Conservation (phyloP, 2,329 filamentous ascomycete species). For the Pseudocercospora vitis region DNA sequence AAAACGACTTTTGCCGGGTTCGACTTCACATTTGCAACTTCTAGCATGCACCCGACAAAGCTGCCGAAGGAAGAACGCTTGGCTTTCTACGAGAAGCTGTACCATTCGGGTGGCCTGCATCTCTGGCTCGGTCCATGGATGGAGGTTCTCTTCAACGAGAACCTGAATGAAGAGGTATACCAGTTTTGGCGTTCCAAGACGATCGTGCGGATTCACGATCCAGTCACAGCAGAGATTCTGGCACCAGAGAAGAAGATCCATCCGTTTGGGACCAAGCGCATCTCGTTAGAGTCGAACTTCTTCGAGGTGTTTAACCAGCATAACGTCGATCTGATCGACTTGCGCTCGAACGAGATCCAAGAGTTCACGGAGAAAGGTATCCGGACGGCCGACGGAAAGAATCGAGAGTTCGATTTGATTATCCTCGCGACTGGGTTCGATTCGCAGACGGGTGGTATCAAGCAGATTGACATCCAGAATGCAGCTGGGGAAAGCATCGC, state of each 20-base stretch:
- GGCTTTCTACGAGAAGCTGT: slow-evolving; percentile 14
- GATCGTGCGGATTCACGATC: slow-evolving; percentile 44
- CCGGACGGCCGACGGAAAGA: slow-evolving; percentile 39
- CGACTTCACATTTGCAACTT: slow-evolving; percentile 39
- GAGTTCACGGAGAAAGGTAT: slow-evolving; percentile 42
- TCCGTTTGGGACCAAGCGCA: slow-evolving; percentile 18
- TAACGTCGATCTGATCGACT: slow-evolving; percentile 45
- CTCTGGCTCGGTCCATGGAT: slow-evolving; percentile 40
- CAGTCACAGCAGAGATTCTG: slow-evolving; percentile 56
- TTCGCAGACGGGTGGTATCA: slow-evolving; percentile 34
- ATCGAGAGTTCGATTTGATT: slow-evolving; percentile 44
- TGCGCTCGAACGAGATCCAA: slow-evolving; percentile 43
- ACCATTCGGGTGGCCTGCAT: slow-evolving; percentile 23
- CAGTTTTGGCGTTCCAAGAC: slow-evolving; percentile 48
- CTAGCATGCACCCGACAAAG: slow-evolving; percentile 5
- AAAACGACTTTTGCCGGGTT: slow-evolving; percentile 49
- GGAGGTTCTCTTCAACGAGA: slow-evolving; percentile 47
- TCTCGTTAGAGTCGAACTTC: slow-evolving; percentile 54
- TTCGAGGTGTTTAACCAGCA: slow-evolving; percentile 47
- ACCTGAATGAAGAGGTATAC: slow-evolving; percentile 53
- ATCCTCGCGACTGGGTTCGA: slow-evolving; percentile 47
- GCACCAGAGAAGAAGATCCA: slow-evolving; percentile 53
- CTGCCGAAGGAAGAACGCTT: slow-evolving; percentile 11
- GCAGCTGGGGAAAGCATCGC: slow-evolving; percentile 37
- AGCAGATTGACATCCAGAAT: slow-evolving; percentile 37